Percentiles rank a stretch among this genome's conserved stretches.
phyloP scores from a whole-genome alignment of 257 asterid genomes.

The Solanum tacnaense region DNA sequence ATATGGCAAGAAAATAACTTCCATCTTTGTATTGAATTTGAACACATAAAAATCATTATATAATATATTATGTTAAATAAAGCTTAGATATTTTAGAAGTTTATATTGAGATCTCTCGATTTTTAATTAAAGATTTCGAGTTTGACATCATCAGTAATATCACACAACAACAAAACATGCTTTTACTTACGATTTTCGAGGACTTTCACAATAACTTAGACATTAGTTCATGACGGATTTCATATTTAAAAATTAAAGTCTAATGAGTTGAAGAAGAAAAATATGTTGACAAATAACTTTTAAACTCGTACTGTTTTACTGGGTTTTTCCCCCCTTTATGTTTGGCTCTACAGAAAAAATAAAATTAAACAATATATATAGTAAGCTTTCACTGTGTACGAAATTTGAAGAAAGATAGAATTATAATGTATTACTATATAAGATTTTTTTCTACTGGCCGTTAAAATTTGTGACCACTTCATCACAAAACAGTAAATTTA shows the following conservation, averaged over 20 bases:
- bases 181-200: background rate
- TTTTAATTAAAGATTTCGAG: background rate
- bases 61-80: background rate
- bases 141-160: background rate
- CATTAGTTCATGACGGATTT: accelerated
- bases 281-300: too few species aligned
- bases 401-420: background rate
- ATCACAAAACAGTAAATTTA: too few species aligned
- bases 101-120: background rate
- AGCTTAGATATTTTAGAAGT: background rate
- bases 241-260: background rate
- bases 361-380: too few species aligned
- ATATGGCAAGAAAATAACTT: background rate
- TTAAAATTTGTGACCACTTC: accelerated
- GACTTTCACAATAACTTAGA: background rate
- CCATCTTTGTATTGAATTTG: background rate
- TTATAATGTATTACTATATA: background rate
- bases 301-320: background rate
- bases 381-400: background rate
- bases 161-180: background rate
- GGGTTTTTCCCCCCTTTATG: background rate
- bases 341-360: background rate
- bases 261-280: background rate
- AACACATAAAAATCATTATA: background rate
- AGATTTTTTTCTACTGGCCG: too few species aligned